Conservation (phyloP, 352 stramenopile genomes). For the Phytophthora crassamura region DNA sequence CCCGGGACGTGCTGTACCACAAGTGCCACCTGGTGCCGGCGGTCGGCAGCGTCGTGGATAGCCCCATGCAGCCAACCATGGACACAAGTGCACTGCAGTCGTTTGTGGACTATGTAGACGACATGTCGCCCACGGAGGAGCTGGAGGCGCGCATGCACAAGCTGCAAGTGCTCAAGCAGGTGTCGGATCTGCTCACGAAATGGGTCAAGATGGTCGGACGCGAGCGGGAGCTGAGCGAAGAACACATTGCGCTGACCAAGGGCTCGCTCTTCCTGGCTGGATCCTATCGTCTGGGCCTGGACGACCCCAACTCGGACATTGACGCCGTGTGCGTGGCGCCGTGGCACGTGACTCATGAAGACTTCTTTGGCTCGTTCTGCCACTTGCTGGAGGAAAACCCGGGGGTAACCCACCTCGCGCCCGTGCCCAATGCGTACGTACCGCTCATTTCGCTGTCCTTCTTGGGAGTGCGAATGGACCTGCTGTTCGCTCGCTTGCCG, state of each 20-base stretch:
- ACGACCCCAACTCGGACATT: conserved; percentile 87
- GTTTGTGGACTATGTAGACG: conserved; percentile 65
- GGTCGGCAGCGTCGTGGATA: conserved; percentile 69
- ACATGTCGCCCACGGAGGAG: conserved; percentile 60
- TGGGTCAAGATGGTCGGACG: conserved; percentile 83
- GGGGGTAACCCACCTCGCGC: conserved; percentile 77
- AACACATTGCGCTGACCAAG: conserved; percentile 78
- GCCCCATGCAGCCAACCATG: conserved; percentile 41
- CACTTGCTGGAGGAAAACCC: conserved; percentile 63
- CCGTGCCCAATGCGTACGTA: conserved; percentile 92
- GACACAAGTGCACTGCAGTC: conserved; percentile 40
- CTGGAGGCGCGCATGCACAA: conserved; percentile 65
- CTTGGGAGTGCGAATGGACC: conserved; percentile 89
- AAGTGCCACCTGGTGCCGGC: conserved; percentile 81
- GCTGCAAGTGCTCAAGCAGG: conserved; percentile 66
- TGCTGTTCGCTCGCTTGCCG: conserved; percentile 90
- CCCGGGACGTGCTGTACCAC: conserved; percentile 83
- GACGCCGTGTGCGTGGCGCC: conserved; percentile 85
- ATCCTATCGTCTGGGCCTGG: conserved; percentile 85
- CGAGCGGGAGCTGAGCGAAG: conserved; percentile 68
- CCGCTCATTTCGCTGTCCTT: conserved; percentile 93
- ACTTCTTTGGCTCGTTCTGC: conserved; percentile 89
- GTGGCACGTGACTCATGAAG: conserved; percentile 81
- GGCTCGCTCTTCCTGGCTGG: conserved; percentile 85
- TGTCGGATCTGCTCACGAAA: conserved; percentile 75